A percentile compares a stretch with the other conserved stretches of the same genome.
These are phyloP conservation scores for Climacium dendroides DNA, from an alignment of 225 moss, liverwort and hornwort species.

Conservation along the genomic window DNA sequence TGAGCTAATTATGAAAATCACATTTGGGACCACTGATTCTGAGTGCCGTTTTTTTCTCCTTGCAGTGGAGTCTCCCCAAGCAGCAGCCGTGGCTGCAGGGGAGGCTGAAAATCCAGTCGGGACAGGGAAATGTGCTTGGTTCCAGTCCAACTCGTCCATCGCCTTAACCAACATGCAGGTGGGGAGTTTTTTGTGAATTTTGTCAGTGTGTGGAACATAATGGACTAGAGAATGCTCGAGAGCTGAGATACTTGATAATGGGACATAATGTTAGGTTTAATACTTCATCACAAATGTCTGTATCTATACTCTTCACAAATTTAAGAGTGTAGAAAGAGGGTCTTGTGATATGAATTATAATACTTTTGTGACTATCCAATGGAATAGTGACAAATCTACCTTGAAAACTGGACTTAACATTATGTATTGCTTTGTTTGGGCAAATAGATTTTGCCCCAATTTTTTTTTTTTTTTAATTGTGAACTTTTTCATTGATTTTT, in stretches of 20 bases:
- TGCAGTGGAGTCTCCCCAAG: slow-evolving; percentile 36
- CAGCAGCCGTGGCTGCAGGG: slow-evolving; percentile 33
- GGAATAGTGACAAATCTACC: too few species aligned
- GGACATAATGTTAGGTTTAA: too few species aligned
- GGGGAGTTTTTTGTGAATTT: not conserved
- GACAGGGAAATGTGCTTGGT: slow-evolving; percentile 39
- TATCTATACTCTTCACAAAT: too few species aligned
- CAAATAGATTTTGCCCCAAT: not conserved
- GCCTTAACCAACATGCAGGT: slow-evolving; percentile 35
- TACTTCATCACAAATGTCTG: too few species aligned
- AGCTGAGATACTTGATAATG: too few species aligned
- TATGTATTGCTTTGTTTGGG: not conserved
- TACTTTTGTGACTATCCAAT: too few species aligned
- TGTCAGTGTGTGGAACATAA: not conserved
- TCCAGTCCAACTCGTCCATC: slow-evolving; percentile 16
- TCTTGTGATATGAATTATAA: too few species aligned
- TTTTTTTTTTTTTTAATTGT: not conserved
- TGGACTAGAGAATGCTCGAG: too few species aligned
- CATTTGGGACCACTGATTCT: not conserved
- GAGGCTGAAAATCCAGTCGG: not conserved
- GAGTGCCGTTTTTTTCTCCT: not conserved
- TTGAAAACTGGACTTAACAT: too few species aligned
- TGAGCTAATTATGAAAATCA: too few species aligned
- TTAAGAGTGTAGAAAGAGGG: too few species aligned
- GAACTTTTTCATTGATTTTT: not conserved